These are phyloP conservation scores for Spirogloea muscicola DNA, from an alignment of 139 green algal species.

Conservation along the genomic window DNA sequence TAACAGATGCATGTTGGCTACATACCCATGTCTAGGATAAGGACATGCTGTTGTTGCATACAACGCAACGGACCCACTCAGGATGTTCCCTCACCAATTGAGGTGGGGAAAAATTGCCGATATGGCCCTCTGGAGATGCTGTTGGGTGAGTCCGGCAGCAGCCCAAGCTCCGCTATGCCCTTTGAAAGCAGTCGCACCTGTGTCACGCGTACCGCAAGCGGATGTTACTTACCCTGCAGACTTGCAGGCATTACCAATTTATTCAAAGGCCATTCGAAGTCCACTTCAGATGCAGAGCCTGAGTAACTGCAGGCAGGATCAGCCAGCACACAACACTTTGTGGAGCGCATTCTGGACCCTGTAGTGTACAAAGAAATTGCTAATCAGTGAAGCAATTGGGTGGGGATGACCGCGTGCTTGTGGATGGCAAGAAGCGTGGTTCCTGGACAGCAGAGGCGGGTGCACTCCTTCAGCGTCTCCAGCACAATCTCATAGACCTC, in stretches of 20 bases:
- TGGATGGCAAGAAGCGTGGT: slow-evolving; percentile 23
- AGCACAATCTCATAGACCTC: slow-evolving; percentile 36
- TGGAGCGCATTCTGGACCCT: neutral
- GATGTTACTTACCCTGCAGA: neutral
- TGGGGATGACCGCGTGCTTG: slow-evolving; percentile 18
- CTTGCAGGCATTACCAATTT: neutral
- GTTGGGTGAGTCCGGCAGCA: neutral
- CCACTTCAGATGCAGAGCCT: neutral
- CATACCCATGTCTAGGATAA: neutral
- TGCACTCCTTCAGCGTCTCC: slow-evolving; percentile 26
- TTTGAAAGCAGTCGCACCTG: slow-evolving; percentile 1
- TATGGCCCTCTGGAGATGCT: neutral
- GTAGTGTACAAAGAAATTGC: neutral
- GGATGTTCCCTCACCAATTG: slow-evolving; percentile 4
- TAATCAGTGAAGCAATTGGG: neutral
- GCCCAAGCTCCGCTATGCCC: neutral
- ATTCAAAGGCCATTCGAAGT: too few species aligned
- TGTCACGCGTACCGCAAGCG: neutral
- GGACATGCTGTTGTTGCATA: neutral
- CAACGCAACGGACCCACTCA: too few species aligned
- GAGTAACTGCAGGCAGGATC: neutral
- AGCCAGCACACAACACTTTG: neutral
- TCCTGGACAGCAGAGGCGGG: slow-evolving; percentile 15
- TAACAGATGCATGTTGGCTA: neutral
- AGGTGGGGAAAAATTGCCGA: slow-evolving; percentile 11